Evolutionary conservation across 139 green algal species (phyloP), one percentile per base, ranked within the genome.

Genomic region (Gonium pectorale): DNA sequence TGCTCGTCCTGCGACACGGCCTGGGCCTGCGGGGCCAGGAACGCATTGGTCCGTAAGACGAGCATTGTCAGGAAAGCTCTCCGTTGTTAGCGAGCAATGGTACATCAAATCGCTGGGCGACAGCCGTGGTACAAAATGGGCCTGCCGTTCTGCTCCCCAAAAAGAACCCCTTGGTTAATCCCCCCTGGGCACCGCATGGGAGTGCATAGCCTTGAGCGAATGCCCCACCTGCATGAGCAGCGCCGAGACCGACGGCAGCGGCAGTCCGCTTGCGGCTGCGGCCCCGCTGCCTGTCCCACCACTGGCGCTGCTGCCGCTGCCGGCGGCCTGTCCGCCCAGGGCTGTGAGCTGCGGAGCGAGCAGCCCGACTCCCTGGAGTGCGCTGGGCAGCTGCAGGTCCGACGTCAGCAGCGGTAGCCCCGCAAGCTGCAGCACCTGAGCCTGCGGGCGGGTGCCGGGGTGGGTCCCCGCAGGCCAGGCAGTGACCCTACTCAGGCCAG

Each of bases 161-260:
- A n/a, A n/a, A n/a, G n/a, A n/a, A n/a, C n/a, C n/a, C n/a, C n/a
- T n/a, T n/a, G n/a, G n/a, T n/a, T n/a, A n/a, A n/a, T n/a, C n/a
- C n/a, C n/a, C n/a, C n/a, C n/a, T n/a, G n/a, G n/a, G n/a, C n/a
- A n/a, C n/a, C n/a, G n/a, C n/a, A n/a, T n/a, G n/a, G n/a, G n/a
- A n/a, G n/a, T n/a, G n/a, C n/a, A n/a, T n/a, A n/a, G n/a, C n/a
- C n/a, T n/a, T n/a, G n/a, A n/a, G n/a, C n/a, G n/a, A n/a, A n/a
- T n/a, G n/a, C 46, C 62, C 6, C 62, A 71, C 64, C 64, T 71
- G 64, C 64, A 51, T 11, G 35, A 71, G 64, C 64, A 71, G 64
- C 64, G 64, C 64, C 64, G 64, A 71, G 9, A 71, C 35, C 11
- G 64, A 51, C 35, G 27, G 64, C 64, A 71, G 9, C 35, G 37